A percentile compares a stretch with the other conserved stretches of the same genome.
Evolutionary conservation across 768 basidiomycete genomes (phyloP).

Genomic region (Termitomyces sp.): DNA sequence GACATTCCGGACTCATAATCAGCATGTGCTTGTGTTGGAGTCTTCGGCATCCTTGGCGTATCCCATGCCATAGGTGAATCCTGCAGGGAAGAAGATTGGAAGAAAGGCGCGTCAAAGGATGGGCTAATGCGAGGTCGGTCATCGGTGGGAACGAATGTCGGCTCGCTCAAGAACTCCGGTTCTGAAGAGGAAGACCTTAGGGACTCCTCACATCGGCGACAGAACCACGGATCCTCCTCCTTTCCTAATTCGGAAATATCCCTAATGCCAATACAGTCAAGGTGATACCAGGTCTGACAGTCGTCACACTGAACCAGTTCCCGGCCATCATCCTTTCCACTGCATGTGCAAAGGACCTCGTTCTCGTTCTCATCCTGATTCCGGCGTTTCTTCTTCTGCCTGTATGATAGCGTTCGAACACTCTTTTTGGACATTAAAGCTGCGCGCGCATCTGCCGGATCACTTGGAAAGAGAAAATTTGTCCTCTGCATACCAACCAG

Average conservation of each 20-base stretch:
- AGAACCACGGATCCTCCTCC: constrained; percentile 81
- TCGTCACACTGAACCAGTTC: constrained; percentile 78
- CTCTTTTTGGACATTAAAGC: constrained; percentile 70
- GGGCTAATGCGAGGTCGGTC: constrained; percentile 36
- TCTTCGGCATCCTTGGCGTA: constrained; percentile 34
- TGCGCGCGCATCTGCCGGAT: constrained; percentile 72
- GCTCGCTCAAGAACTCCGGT: constrained; percentile 39
- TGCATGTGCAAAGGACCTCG: constrained; percentile 60
- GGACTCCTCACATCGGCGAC: constrained; percentile 44
- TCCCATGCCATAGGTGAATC: constrained; percentile 57
- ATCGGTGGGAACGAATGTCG: constrained; percentile 66
- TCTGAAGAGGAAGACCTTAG: constrained; percentile 34
- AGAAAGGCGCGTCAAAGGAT: constrained; percentile 53
- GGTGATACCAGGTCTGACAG: constrained; percentile 79
- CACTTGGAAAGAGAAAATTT: constrained; percentile 44
- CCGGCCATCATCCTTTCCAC: constrained; percentile 63
- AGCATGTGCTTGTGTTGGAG: constrained; percentile 35
- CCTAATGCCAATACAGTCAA: constrained; percentile 71
- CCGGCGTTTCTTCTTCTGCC: constrained; percentile 37
- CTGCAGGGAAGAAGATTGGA: constrained; percentile 43
- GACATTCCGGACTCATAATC: constrained; percentile 23
- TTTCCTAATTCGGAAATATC: constrained; percentile 58
- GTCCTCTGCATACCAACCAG: constrained; percentile 25
- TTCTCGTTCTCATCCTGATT: constrained; percentile 37
- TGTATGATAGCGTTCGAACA: constrained; percentile 53